Base-by-base conservation (phyloP, 2,329 filamentous ascomycete genomes). In the Fusarium sublunatum region DNA sequence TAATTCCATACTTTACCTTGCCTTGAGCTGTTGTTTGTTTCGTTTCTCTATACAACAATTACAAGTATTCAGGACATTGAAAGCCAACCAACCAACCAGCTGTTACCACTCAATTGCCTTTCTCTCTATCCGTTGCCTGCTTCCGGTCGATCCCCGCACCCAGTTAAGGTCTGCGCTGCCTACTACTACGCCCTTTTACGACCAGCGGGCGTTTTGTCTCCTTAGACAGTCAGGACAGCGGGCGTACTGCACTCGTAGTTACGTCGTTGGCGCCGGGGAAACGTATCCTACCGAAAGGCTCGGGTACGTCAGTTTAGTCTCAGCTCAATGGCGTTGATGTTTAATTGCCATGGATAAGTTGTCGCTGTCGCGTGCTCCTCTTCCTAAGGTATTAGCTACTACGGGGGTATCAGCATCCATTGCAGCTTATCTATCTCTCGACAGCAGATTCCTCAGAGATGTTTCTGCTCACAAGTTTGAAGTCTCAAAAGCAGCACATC, bases 171-270 rank as follows among this genome's bases (percentile, higher is more conserved):
- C 31, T 12, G 31, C 12, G 7, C 28, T 29, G 11, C 28, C 28
- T 29, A 29, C 28, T 12, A 13, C 19, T 10, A 4, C 10, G 19
- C 36, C 36, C 19, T 24, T 38, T 13, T 24, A 8, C 19, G 3
- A 38, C 36, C 31, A 67, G 58, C 63, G 63, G 62, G 62, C 62
- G 62, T 41, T 61, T 41, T 45, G 29, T 60, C 56, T 61, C 56
- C 56, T 35, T 60, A 36, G 61, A 26, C 42, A 55, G 52, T 48
- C 38, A 40, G 39, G 54, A 39, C 53, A 65, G 62, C 62, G 62
- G 62, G 62, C 62, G 62, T 66, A 50, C 48, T 38, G 32, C 26
- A 43, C 22, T 28, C 35, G 36, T 50, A 51, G 29, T 10, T 57
- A 46, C 47, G 45, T 53, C 42, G 48, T 63, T 64, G 59, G 54